A percentile compares a stretch with the other conserved stretches of the same genome.
Evolutionary conservation across 1,284 basidiomycete species (phyloP).

Genomic region (Cutaneotrichosporon dermatis): DNA sequence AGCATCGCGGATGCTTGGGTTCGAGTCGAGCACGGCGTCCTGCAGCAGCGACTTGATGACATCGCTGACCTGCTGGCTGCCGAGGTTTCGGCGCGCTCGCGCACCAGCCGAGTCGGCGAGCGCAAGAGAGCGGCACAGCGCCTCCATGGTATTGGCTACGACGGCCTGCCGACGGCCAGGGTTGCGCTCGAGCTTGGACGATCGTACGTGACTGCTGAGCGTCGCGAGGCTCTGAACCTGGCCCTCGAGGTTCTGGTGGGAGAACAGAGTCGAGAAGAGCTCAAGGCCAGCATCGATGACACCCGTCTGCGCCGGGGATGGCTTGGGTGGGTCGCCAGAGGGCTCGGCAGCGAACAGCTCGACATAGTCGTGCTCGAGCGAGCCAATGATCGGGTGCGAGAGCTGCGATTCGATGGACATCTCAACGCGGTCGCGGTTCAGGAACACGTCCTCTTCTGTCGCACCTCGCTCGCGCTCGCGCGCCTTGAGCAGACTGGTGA

Average conservation of each 20-base stretch:
- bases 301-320: constrained; percentile 70
- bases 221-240: constrained; percentile 65
- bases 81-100: constrained; percentile 66
- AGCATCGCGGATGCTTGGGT: constrained; percentile 67
- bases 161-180: constrained; percentile 84
- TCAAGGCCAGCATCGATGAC: constrained; percentile 85
- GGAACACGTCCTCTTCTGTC: constrained; percentile 54
- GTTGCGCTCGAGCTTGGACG: constrained; percentile 80
- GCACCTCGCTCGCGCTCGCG: constrained; percentile 38
- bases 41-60: constrained; percentile 69
- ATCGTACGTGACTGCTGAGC: constrained; percentile 60
- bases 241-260: constrained; percentile 68
- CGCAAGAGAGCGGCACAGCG: constrained; percentile 69
- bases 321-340: constrained; percentile 45
- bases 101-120: constrained; percentile 54
- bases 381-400: constrained; percentile 73
- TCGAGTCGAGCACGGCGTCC: constrained; percentile 78
- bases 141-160: constrained; percentile 76
- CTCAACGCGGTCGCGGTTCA: constrained; percentile 75
- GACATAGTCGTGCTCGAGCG: constrained; percentile 80
- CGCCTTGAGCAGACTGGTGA: constrained; percentile 62
- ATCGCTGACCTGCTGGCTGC: constrained; percentile 63
- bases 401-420: constrained; percentile 69
- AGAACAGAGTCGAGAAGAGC: constrained; percentile 75
- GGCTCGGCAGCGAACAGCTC: constrained; percentile 56